Conservation (phyloP, 345 rosid species). For the Dovyalis caffra region DNA sequence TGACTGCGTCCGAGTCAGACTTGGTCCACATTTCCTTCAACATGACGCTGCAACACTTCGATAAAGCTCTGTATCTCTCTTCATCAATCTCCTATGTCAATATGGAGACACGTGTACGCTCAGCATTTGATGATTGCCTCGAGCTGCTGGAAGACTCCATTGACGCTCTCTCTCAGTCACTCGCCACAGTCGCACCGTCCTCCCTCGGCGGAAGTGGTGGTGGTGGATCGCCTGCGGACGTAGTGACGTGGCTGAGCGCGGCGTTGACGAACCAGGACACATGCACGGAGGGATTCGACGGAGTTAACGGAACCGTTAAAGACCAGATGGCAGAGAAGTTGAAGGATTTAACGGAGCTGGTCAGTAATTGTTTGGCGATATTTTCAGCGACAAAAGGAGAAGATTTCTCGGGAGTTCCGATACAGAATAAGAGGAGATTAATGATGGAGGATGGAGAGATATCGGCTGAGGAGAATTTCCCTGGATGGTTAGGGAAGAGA, state of each 20-base stretch:
- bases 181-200: constrained; percentile 41
- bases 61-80: constrained; percentile 65
- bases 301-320: constrained; percentile 53
- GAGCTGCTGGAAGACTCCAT: constrained; percentile 89
- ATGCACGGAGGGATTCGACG: constrained; percentile 78
- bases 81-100: constrained; percentile 46
- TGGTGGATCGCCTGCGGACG: constrained; percentile 53
- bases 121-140: constrained; percentile 83
- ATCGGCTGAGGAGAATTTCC: constrained; percentile 37
- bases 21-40: constrained; percentile 92
- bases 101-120: constrained; percentile 61
- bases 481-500: constrained; percentile 61
- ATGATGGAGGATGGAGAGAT: constrained; percentile 23
- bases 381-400: constrained; percentile 45
- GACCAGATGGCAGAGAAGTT: constrained; percentile 52
- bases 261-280: constrained; percentile 95
- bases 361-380: constrained; percentile 86
- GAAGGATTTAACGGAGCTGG: constrained; percentile 80
- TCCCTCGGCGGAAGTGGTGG: constrained; percentile 3
- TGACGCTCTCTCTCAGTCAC: constrained; percentile 71
- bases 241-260: constrained; percentile 90
- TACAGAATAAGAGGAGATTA: constrained; percentile 70
- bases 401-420: constrained; percentile 84
- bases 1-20: constrained; percentile 55
- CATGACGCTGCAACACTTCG: constrained; percentile 83